phyloP scores from a whole-genome alignment of 2,329 filamentous ascomycete genomes.

The Sporothrix phasma region DNA sequence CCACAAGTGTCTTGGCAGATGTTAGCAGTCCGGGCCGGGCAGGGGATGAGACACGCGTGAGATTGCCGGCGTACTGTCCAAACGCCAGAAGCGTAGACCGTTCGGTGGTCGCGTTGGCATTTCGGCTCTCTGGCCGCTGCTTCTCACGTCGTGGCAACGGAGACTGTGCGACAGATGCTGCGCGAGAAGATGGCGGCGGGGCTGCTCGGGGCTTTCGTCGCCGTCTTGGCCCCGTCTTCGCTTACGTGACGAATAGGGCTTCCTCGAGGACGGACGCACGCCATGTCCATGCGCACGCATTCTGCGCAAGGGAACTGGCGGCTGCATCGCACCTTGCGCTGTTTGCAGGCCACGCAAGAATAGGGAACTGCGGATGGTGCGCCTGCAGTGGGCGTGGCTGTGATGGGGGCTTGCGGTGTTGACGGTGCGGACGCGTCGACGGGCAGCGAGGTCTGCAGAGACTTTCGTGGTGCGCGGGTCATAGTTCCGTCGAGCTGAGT shows the following conservation, averaged over 20 bases:
- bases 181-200: background rate
- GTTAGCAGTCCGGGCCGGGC: conserved; percentile 19
- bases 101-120: background rate
- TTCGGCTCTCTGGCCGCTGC: background rate
- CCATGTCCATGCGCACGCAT: conserved; percentile 29
- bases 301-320: conserved; percentile 35
- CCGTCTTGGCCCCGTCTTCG: conserved; percentile 25
- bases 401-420: background rate
- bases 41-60: background rate
- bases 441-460: background rate
- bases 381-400: too few species aligned
- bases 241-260: conserved; percentile 37
- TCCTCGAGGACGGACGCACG: conserved; percentile 28
- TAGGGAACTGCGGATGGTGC: conserved; percentile 21
- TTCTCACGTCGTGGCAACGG: background rate
- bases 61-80: conserved; percentile 15
- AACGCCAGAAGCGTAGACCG: background rate
- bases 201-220: background rate
- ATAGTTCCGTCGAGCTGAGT: background rate
- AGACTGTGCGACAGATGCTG: background rate
- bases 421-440: background rate
- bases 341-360: conserved; percentile 43
- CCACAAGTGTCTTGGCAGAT: conserved; percentile 18
- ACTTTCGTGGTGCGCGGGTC: background rate
- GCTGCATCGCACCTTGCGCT: conserved; percentile 41